Evolutionary conservation across 495 filamentous ascomycete genomes (phyloP).

Genomic region (Daldinia childiae): DNA sequence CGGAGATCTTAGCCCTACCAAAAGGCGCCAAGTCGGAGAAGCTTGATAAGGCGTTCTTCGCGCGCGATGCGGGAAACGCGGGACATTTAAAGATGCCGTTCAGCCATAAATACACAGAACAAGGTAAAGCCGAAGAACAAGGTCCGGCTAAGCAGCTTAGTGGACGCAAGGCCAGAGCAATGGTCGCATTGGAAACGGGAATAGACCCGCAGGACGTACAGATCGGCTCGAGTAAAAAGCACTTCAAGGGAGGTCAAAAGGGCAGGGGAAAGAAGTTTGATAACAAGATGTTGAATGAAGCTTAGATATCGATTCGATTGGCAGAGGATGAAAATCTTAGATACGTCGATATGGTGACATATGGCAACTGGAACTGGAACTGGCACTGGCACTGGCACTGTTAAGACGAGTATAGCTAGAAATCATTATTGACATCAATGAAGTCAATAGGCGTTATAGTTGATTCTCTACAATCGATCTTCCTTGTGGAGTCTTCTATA

Average conservation of each 20-base stretch:
- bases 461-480: background rate
- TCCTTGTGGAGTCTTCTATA: background rate
- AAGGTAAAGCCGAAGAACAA: constrained; percentile 61
- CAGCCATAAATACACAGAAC: constrained; percentile 84
- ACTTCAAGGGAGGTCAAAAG: constrained; percentile 83
- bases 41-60: constrained; percentile 90
- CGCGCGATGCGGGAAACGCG: constrained; percentile 63
- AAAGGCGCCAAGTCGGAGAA: constrained; percentile 74
- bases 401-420: background rate
- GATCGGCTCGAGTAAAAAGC: constrained; percentile 82
- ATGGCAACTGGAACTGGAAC: background rate
- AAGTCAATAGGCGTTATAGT: background rate
- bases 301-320: background rate
- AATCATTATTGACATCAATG: background rate
- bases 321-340: background rate
- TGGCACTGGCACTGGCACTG: too few species aligned
- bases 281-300: constrained; percentile 43
- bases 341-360: background rate
- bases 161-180: constrained; percentile 83
- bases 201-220: constrained; percentile 85
- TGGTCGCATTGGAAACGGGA: constrained; percentile 86
- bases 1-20: constrained; percentile 58
- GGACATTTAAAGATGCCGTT: constrained; percentile 84
- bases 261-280: constrained; percentile 62
- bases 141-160: constrained; percentile 72